A percentile compares a stretch with the other conserved stretches of the same genome.
Evolutionary conservation across 345 rosid genomes (phyloP).

Genomic region (Eucalyptus microcorys): DNA sequence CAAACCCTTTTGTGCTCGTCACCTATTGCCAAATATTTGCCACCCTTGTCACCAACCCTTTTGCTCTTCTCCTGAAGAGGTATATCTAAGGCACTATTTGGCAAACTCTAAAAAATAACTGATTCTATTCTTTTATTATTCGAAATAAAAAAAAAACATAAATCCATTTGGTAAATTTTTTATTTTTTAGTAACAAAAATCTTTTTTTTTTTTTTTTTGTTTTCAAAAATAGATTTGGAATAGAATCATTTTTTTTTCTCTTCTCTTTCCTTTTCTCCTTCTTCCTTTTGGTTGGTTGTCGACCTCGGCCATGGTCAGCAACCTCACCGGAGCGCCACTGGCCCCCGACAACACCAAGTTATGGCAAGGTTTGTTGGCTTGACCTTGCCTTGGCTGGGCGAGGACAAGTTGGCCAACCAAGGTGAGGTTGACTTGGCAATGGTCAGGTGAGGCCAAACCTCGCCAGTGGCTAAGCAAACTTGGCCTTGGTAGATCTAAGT

Average conservation of each 20-base stretch:
- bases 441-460: rapidly evolving
- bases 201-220: rapidly evolving
- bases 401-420: too few relatives aligned
- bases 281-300: too few relatives aligned
- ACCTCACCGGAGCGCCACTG: rapidly evolving
- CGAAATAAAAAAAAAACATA: rapidly evolving
- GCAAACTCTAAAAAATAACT: rapidly evolving
- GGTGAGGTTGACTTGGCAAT: too few relatives aligned
- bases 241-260: too few relatives aligned
- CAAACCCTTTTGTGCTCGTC: constrained; percentile 66
- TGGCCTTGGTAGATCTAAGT: rapidly evolving
- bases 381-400: too few relatives aligned
- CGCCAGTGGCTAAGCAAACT: rapidly evolving
- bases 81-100: neutral
- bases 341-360: rapidly evolving
- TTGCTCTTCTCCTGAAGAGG: constrained; percentile 60
- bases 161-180: rapidly evolving
- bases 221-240: too few relatives aligned
- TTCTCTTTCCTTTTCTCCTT: too few relatives aligned
- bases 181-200: rapidly evolving
- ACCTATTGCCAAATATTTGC: constrained; percentile 63
- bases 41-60: constrained; percentile 48
- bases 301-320: rapidly evolving
- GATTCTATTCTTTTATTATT: neutral
- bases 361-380: too few relatives aligned